Evolutionary conservation across 768 basidiomycete species (phyloP).

Genomic region (Piloderma croceum): DNA sequence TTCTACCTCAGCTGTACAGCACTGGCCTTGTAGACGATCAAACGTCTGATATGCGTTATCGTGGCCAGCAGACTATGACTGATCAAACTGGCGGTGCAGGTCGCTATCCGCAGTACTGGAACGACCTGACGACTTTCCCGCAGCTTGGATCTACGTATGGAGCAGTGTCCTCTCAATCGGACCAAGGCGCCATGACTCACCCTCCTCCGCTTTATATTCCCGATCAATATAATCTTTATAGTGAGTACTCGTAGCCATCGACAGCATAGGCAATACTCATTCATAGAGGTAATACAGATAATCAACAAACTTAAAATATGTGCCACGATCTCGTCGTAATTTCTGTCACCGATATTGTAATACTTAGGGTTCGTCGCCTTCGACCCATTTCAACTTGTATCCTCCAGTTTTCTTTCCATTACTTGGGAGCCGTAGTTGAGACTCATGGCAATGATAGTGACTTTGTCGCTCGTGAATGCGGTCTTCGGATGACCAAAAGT

Average conservation of each 20-base stretch:
- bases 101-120: slow-evolving; percentile 50
- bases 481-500: no score
- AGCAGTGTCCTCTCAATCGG: slow-evolving; percentile 5
- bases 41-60: slow-evolving; percentile 5
- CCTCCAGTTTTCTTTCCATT: no score
- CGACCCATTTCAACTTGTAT: no score
- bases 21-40: slow-evolving; percentile 60
- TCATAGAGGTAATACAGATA: no score
- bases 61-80: slow-evolving; percentile 14
- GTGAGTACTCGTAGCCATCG: slow-evolving; percentile 14
- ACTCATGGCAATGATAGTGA: no score
- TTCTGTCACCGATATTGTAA: no score
- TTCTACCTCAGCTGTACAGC: slow-evolving; percentile 70
- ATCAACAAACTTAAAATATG: no score
- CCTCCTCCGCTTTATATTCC: slow-evolving; percentile 3
- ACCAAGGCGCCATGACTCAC: neutral
- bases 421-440: no score
- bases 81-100: slow-evolving; percentile 16
- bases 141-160: slow-evolving; percentile 41
- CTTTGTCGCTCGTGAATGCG: no score
- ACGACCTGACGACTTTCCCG: slow-evolving; percentile 47
- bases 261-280: neutral
- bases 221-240: slow-evolving; percentile 24
- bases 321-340: no score
- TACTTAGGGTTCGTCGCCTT: no score